Evolutionary conservation across 805 yeast genomes (phyloP), one percentile per base, ranked within the genome.

Genomic region (Crinitomyces ghanaensis): DNA sequence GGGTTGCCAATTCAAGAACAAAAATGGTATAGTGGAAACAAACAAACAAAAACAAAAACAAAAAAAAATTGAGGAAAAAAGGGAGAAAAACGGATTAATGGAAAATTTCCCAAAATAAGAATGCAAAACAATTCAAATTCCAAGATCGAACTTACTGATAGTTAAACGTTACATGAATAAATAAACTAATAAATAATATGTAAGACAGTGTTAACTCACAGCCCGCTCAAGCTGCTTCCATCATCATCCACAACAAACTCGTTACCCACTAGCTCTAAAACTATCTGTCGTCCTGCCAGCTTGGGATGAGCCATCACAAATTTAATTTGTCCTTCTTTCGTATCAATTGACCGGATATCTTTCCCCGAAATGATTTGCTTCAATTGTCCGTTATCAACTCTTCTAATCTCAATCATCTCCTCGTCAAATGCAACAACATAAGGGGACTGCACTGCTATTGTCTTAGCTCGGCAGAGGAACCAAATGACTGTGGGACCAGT

Each of bases 281-380:
- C 53, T 33, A 80, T 50, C 49, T 80, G 91, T 39, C 80, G 60
- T 2, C 75, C 82, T 2, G 65, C 56, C 8, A 68, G 63, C 35
- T 55, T 55, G 0, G 93, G 93, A 46, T 82, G 84, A 13, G 82
- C 77, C 62, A 79, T 51, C 0, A 59, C 51, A 3, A 72, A 44
- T 16, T 57, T 55, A 12, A 68, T 54, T 30, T 63, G 49, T 14
- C 60, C 62, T 11, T 51, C 58, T 7, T 44, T 50, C 3, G 54
- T 54, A 34, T 63, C 68, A n/a, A 71, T 35, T 15, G 66, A 46
- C 16, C 54, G 44, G 20, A 82, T 68, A 43, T 73, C 81, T 49
- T 75, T 77, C 15, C 88, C 88, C 3, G 74, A 68, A 26, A 83
- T 64, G 4, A 81, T 77, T 50, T 83, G 93, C 22, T 66, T 67